Evolutionary conservation across 116 monocot species (phyloP).

Genomic region (Dioscorea cayenensis): DNA sequence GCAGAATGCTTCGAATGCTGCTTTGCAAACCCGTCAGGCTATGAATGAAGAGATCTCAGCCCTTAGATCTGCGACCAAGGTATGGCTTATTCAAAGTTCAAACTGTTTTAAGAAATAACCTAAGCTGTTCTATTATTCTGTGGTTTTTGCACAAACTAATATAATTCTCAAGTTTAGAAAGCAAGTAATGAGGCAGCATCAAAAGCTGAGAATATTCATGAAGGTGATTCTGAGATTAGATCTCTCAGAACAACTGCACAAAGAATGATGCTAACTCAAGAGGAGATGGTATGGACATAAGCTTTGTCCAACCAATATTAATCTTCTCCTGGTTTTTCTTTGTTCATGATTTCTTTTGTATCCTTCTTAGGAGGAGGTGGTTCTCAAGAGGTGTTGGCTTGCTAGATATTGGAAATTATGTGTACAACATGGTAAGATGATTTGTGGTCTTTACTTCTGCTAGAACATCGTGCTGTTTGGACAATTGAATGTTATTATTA

Average conservation of each 20-base stretch:
- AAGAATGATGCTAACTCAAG: slow-evolving; percentile 66
- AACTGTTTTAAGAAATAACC: background rate
- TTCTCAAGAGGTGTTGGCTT: slow-evolving; percentile 94
- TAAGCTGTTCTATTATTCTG: background rate
- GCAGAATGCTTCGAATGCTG: slow-evolving; percentile 24
- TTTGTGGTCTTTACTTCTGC: background rate
- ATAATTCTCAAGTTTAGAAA: slow-evolving; percentile 24
- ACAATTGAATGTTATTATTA: background rate
- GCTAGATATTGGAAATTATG: slow-evolving; percentile 92
- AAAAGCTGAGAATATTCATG: slow-evolving; percentile 34
- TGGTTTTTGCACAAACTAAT: background rate
- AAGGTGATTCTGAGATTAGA: slow-evolving; percentile 58
- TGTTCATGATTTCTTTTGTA: background rate
- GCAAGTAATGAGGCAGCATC: slow-evolving; percentile 31
- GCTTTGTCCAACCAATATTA: background rate
- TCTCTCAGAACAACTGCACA: slow-evolving; percentile 37
- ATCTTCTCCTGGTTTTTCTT: background rate
- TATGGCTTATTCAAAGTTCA: slow-evolving; percentile 7
- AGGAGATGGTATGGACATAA: slow-evolving; percentile 48
- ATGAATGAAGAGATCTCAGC: slow-evolving; percentile 23
- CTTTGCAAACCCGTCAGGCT: slow-evolving; percentile 17
- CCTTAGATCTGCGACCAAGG: slow-evolving; percentile 39
- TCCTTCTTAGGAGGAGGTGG: slow-evolving; percentile 68
- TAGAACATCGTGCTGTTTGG: background rate
- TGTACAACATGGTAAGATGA: slow-evolving; percentile 40